phyloP scores from a whole-genome alignment of 306 rosid genomes.

The Astragalus membranaceus region DNA sequence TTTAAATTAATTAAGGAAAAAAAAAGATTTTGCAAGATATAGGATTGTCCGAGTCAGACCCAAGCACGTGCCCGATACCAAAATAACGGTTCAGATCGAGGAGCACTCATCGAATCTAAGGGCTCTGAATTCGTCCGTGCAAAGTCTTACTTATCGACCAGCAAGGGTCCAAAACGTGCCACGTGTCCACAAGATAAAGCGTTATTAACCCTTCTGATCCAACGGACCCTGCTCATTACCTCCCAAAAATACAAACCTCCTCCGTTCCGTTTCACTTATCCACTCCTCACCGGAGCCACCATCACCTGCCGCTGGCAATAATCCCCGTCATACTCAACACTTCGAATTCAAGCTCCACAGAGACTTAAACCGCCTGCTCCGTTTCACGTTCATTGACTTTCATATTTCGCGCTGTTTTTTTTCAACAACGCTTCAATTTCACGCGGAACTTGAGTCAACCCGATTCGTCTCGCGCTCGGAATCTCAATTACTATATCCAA shows the following conservation, averaged over 20 bases:
- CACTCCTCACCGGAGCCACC: constrained; percentile 5
- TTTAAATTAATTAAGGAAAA: too few species aligned
- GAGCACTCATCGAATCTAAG: constrained; percentile 26
- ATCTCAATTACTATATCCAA: neutral
- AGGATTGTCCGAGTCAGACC: constrained; percentile 33
- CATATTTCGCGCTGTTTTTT: neutral
- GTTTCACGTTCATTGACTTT: neutral
- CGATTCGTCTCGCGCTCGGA: neutral
- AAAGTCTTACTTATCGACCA: constrained; percentile 54
- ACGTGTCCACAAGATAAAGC: constrained; percentile 39
- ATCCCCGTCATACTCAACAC: neutral
- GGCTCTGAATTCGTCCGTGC: neutral
- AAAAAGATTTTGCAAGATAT: neutral
- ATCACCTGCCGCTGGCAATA: neutral
- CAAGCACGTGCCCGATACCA: constrained; percentile 34
- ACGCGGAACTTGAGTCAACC: neutral
- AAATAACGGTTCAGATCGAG: constrained; percentile 31
- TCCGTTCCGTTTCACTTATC: neutral
- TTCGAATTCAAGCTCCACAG: neutral
- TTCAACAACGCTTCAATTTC: neutral
- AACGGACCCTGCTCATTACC: constrained; percentile 40
- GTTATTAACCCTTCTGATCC: constrained; percentile 50
- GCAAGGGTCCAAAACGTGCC: constrained; percentile 37
- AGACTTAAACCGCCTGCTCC: too few species aligned
- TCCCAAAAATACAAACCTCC: constrained; percentile 29